Evolutionary conservation across 139 green algal species (phyloP).

Genomic region (Chlorella sp.): DNA sequence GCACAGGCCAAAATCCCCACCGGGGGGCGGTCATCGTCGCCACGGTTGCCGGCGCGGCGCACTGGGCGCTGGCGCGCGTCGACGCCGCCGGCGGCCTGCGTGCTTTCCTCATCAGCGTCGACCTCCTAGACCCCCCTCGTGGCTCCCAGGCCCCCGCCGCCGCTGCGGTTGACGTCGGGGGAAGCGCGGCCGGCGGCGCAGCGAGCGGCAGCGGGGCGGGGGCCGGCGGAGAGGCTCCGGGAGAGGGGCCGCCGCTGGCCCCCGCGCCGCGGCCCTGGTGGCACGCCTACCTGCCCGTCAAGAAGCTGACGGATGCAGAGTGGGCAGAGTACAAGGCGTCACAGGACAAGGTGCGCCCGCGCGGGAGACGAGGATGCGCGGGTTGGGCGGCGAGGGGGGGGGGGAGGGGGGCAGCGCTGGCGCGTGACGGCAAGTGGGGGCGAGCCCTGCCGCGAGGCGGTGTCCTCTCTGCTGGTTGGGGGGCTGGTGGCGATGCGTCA

Average conservation of each 20-base stretch:
- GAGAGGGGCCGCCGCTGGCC: not conserved
- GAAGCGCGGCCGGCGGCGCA: not conserved
- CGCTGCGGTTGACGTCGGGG: not conserved
- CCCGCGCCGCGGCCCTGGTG: constrained; percentile 2
- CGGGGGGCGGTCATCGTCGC: constrained; percentile 23
- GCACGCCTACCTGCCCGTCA: not conserved
- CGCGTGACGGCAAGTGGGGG: not conserved
- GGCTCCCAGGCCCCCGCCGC: not conserved
- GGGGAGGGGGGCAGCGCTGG: not conserved
- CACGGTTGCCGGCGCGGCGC: constrained; percentile 14
- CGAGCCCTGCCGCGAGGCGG: not conserved
- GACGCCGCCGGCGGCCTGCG: not conserved
- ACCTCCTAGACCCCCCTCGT: constrained; percentile 22
- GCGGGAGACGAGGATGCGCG: no score
- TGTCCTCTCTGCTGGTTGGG: not conserved
- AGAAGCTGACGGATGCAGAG: constrained; percentile 31
- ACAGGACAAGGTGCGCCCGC: constrained; percentile 20
- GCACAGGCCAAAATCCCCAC: not conserved
- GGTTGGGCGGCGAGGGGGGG: not conserved
- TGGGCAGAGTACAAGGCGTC: constrained; percentile 26
- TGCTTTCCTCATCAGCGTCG: constrained; percentile 9
- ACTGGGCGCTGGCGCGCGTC: not conserved
- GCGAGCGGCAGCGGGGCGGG: not conserved
- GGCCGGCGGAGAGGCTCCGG: not conserved
- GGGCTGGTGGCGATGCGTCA: not conserved